Conservation (phyloP, 441 rosid genomes). For the Brassica balearica region DNA sequence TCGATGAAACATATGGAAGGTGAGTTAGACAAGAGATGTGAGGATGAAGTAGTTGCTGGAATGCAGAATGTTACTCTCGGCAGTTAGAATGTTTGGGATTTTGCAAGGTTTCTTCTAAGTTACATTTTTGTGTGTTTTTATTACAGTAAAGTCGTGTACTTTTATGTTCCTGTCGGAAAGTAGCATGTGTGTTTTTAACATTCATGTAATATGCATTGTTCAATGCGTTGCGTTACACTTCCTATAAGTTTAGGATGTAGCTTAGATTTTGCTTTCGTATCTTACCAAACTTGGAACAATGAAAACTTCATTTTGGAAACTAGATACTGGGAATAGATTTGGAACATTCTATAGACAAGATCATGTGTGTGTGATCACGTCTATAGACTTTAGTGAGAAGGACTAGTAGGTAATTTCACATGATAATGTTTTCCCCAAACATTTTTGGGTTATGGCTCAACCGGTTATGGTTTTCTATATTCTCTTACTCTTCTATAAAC, state of each 20-base stretch:
- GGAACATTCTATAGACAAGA: neutral
- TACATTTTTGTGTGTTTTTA: conserved; percentile 1
- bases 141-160: neutral
- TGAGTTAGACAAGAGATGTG: conserved; percentile 46
- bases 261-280: conserved; percentile 19
- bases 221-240: conserved; percentile 18
- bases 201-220: conserved; percentile 30
- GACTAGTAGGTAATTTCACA: conserved; percentile 26
- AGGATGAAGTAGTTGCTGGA: conserved; percentile 52
- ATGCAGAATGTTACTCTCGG: conserved; percentile 59
- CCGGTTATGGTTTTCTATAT: conserved; percentile 1
- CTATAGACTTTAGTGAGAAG: conserved; percentile 1
- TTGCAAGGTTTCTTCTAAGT: neutral
- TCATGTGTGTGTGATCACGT: neutral
- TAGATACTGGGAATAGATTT: conserved; percentile 7
- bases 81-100: conserved; percentile 42
- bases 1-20: conserved; percentile 55
- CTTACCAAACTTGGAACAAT: neutral
- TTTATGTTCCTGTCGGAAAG: conserved; percentile 14
- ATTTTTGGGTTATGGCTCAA: neutral
- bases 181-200: conserved; percentile 2
- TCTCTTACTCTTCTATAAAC: neutral
- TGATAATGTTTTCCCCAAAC: neutral
- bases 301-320: neutral
- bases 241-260: neutral